Base-by-base conservation (phyloP, 2,329 filamentous ascomycete species). In the Ambrosiella xylebori region DNA sequence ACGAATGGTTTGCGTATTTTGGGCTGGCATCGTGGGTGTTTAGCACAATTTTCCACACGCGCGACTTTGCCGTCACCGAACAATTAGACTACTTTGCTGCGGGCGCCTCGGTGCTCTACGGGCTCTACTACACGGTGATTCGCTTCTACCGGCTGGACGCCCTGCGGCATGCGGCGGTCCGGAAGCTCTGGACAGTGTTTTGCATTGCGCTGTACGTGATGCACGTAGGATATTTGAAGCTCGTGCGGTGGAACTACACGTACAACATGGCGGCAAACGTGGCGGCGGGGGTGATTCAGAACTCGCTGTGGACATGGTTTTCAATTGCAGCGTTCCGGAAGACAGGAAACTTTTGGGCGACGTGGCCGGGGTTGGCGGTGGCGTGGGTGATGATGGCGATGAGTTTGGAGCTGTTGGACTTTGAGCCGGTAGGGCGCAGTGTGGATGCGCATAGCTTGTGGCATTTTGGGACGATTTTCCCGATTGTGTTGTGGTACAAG, bases 181-280 rank as follows among this genome's bases (percentile, higher is more conserved):
- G 93, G 57, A 76, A 85, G 52, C 67, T 80, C 19, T 97, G 90
- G 91, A 90, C 88, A 0, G 66, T 76, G 11, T 63, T 87, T 7
- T 98, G 93, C 68, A 68, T 80, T 35, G 62, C 71, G 12, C 71
- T 95, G 56, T 98, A 95, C 51, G 66, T 76, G 35, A 73, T 78
- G 57, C 93, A 98, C 68, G 81, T 96, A 53, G 78, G 74, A 51
- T 98, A 95, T 69, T 76, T 98, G 57, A 88, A 85, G 66, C 80
- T 88, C 64, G 87, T 90, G 75, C 75, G 77, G 15, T 98, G 93
- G 86, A 86, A 97, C 70, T 98, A 98, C 69, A 86, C 85, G 4
- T 98, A 98, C 73, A 98, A 98, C 68, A 97, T 98, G 89, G 82
- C 85, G 1, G 93, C 90, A 56, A 98, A 97, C 66, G 86, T 98